Percentiles rank a stretch among this genome's conserved stretches.
Conservation (phyloP, 805 yeast species). For the Cyberlindnera mycetangii region DNA sequence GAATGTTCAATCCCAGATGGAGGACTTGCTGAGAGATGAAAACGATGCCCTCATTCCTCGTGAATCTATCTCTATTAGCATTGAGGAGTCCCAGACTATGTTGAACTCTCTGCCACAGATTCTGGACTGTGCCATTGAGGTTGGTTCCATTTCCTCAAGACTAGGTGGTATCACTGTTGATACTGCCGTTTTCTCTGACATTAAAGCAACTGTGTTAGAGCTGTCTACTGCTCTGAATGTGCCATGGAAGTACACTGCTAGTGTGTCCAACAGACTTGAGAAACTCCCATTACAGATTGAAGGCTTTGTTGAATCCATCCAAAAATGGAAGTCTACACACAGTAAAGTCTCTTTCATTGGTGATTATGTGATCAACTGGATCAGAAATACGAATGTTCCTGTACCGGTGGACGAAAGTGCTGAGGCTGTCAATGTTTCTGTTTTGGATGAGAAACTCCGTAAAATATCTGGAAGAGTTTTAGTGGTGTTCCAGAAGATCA, state of each 20-base stretch:
- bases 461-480: constrained; percentile 56
- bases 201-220: constrained; percentile 12
- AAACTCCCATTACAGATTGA: constrained; percentile 15
- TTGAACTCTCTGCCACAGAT: constrained; percentile 35
- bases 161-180: constrained; percentile 17
- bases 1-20: constrained; percentile 22
- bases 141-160: constrained; percentile 19
- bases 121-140: constrained; percentile 30
- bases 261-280: constrained; percentile 24
- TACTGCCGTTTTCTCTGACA: constrained; percentile 18
- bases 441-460: constrained; percentile 46
- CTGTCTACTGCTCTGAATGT: constrained; percentile 14
- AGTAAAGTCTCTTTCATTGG: constrained; percentile 42
- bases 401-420: neutral
- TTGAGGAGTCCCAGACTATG: constrained; percentile 15
- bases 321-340: constrained; percentile 34
- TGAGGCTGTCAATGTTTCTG: constrained; percentile 27
- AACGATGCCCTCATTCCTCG: constrained; percentile 22
- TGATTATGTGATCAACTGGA: constrained; percentile 48
- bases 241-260: constrained; percentile 19
- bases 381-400: constrained; percentile 18
- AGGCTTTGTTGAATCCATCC: constrained; percentile 30
- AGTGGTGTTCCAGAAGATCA: constrained; percentile 61
- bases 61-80: constrained; percentile 9
- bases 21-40: constrained; percentile 19